A percentile compares a stretch with the other conserved stretches of the same genome.
These are phyloP conservation scores for Verticillium zaregamsianum DNA, from an alignment of 2,329 filamentous ascomycete genomes.

Conservation along the genomic window DNA sequence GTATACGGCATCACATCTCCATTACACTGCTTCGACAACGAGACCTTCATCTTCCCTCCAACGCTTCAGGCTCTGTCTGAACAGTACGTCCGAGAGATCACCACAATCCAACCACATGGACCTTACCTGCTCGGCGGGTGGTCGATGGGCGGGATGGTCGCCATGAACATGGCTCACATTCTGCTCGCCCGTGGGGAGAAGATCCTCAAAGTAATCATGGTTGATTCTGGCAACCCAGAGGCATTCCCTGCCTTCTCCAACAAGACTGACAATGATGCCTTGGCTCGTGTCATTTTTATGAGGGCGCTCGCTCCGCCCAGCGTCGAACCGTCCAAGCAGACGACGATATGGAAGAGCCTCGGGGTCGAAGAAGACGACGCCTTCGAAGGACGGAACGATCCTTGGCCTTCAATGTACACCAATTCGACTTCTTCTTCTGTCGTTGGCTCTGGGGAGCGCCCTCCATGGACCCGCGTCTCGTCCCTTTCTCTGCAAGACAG, in stretches of 20 bases:
- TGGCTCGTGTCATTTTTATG: constrained; percentile 6
- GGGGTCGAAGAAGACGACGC: constrained; percentile 5
- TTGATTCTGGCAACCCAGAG: constrained; percentile 19
- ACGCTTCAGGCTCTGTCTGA: constrained; percentile 14
- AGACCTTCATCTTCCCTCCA: constrained; percentile 13
- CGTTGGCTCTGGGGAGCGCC: constrained; percentile 10
- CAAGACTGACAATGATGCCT: constrained; percentile 10
- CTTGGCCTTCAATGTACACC: background rate
- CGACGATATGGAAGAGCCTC: background rate
- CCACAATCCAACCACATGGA: constrained; percentile 14
- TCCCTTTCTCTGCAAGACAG: constrained; percentile 7
- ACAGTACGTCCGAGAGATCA: constrained; percentile 15
- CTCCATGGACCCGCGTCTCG: constrained; percentile 3
- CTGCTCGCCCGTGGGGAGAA: constrained; percentile 12
- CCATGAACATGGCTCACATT: constrained; percentile 18
- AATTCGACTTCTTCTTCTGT: constrained; percentile 7
- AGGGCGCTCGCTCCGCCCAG: background rate
- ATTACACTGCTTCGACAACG: constrained; percentile 12
- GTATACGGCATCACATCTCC: constrained; percentile 19
- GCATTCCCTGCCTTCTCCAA: constrained; percentile 13
- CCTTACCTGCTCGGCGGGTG: constrained; percentile 19
- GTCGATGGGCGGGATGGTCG: constrained; percentile 20
- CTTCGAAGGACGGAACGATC: background rate
- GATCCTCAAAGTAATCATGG: constrained; percentile 19
- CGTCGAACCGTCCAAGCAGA: background rate